Evolutionary conservation across 1,139 yeast genomes (phyloP).

Genomic region (Chernovozyma aurita): DNA sequence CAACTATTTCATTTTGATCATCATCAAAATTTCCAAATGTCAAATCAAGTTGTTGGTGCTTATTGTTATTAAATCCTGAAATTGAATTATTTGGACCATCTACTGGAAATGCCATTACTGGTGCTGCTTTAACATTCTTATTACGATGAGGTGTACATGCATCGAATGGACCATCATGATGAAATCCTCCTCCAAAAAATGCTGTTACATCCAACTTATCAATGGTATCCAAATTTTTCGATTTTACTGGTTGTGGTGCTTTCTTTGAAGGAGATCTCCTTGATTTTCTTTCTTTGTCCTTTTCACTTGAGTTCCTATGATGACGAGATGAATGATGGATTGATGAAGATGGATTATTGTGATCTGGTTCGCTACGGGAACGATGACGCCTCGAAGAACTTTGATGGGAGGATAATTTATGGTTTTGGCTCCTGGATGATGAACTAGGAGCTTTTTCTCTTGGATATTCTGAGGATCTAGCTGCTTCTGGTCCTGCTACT

Average conservation of each 20-base stretch:
- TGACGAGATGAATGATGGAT: constrained; percentile 10
- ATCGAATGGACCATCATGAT: constrained; percentile 98
- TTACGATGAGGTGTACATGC: constrained; percentile 97
- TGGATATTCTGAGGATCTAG: constrained; percentile 41
- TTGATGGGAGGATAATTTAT: background rate
- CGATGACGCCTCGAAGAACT: constrained; percentile 12
- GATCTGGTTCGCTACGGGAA: constrained; percentile 6
- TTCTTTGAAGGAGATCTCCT: constrained; percentile 34
- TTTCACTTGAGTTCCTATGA: constrained; percentile 6
- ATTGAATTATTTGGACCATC: constrained; percentile 93
- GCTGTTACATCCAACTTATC: constrained; percentile 96
- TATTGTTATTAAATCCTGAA: constrained; percentile 51
- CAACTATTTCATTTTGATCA: constrained; percentile 36
- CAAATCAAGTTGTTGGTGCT: constrained; percentile 54
- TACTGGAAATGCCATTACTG: constrained; percentile 90
- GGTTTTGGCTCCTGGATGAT: no score
- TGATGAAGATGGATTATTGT: no score
- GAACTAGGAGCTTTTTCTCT: constrained; percentile 38
- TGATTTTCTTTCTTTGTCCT: constrained; percentile 11
- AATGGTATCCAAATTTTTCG: constrained; percentile 78
- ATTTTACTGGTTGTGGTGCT: constrained; percentile 40
- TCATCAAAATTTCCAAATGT: constrained; percentile 52
- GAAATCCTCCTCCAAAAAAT: constrained; percentile 90
- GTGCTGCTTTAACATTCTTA: constrained; percentile 75
- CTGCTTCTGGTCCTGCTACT: constrained; percentile 49